These are phyloP conservation scores for Litsea cubeba DNA, from an alignment of 164 flowering plant genomes.

Conservation along the genomic window DNA sequence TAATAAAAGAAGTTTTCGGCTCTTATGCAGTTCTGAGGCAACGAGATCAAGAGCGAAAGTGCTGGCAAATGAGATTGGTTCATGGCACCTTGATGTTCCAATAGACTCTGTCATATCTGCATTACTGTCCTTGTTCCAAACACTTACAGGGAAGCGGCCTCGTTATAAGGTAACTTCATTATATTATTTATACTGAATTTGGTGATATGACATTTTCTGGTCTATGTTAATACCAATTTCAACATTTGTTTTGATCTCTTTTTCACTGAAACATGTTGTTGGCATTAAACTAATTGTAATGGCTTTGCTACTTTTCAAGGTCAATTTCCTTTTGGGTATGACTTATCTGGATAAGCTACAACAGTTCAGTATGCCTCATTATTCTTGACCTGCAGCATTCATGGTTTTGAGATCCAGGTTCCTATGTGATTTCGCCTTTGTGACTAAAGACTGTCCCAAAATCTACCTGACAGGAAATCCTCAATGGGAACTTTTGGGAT, in stretches of 20 bases:
- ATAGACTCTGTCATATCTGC: slow-evolving; percentile 84
- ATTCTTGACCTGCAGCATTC: neutral
- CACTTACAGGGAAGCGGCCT: slow-evolving; percentile 88
- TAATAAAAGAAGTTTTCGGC: slow-evolving; percentile 7
- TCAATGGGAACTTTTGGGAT: too few relatives aligned
- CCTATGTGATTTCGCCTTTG: too few relatives aligned
- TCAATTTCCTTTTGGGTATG: neutral
- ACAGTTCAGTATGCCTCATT: neutral
- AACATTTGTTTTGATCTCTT: neutral
- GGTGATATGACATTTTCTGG: neutral
- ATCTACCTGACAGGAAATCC: too few relatives aligned
- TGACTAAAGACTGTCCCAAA: too few relatives aligned
- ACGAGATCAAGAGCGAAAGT: slow-evolving; percentile 71
- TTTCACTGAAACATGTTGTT: neutral
- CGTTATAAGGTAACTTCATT: slow-evolving; percentile 61
- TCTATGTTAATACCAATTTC: neutral
- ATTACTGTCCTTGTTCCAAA: slow-evolving; percentile 70
- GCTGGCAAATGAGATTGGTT: slow-evolving; percentile 87
- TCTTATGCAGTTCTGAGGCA: slow-evolving; percentile 64
- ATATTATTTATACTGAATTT: too few relatives aligned
- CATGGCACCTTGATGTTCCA: slow-evolving; percentile 90
- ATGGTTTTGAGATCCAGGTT: neutral
- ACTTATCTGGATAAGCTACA: neutral
- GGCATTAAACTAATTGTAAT: neutral
- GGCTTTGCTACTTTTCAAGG: neutral